These are phyloP conservation scores for Chimonanthus praecox DNA, from an alignment of 164 flowering plant species.

Conservation along the genomic window DNA sequence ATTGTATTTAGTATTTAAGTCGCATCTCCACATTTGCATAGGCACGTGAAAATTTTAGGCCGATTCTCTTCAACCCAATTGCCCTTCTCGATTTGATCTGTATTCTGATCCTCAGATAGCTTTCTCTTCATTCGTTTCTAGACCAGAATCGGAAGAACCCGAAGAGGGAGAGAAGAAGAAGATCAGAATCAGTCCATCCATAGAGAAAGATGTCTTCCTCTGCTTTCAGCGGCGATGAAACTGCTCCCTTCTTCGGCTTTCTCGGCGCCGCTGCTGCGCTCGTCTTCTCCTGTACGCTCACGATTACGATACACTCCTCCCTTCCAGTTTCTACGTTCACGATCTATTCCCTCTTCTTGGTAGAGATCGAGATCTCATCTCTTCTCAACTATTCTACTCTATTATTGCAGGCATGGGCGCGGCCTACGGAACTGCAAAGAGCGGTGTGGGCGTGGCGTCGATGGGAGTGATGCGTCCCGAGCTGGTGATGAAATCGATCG, in stretches of 20 bases:
- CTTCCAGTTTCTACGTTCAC: background rate
- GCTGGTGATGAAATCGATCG: conserved; percentile 87
- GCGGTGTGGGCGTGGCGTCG: conserved; percentile 89
- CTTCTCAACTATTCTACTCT: background rate
- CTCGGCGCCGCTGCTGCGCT: conserved; percentile 27
- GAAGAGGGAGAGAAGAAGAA: no score
- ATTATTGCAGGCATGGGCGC: conserved; percentile 76
- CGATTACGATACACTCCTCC: background rate
- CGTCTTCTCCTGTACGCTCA: conserved; percentile 63
- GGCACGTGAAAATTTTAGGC: no score
- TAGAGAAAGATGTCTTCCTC: conserved; percentile 15
- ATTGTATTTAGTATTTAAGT: no score
- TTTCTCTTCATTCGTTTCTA: no score
- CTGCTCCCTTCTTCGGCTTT: conserved; percentile 83
- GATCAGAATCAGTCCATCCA: no score
- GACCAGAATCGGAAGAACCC: no score
- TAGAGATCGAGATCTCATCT: background rate
- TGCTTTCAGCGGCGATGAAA: conserved; percentile 70
- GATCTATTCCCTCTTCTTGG: background rate
- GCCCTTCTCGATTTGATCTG: no score
- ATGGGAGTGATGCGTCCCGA: conserved; percentile 97
- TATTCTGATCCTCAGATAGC: no score
- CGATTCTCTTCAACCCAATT: no score
- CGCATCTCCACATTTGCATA: no score
- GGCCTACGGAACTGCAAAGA: conserved; percentile 91